Percentiles rank a stretch among this genome's conserved stretches.
These are phyloP conservation scores for Coniochaeta prunicola DNA, from an alignment of 2,329 filamentous ascomycete genomes.

Conservation along the genomic window DNA sequence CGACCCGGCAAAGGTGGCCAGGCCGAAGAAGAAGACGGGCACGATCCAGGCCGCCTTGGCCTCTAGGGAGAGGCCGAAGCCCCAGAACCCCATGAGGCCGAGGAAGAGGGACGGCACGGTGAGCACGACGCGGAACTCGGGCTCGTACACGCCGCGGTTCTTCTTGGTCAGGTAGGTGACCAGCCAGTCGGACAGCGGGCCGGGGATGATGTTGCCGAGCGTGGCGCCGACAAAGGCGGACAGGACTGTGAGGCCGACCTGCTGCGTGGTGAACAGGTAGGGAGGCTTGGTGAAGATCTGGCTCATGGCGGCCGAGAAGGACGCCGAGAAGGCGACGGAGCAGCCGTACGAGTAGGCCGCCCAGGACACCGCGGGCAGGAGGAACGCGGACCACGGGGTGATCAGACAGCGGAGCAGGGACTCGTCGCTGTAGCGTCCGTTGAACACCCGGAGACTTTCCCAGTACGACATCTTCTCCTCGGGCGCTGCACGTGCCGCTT, in stretches of 20 bases:
- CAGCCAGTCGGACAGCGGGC: conserved; percentile 25
- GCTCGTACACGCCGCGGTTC: conserved; percentile 33
- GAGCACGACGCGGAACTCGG: conserved; percentile 32
- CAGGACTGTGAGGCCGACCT: conserved; percentile 29
- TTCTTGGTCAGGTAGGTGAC: conserved; percentile 27
- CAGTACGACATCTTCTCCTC: not conserved
- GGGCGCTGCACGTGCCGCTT: conserved; percentile 8
- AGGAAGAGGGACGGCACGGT: conserved; percentile 23
- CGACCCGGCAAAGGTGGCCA: conserved; percentile 15
- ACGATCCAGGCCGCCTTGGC: conserved; percentile 14
- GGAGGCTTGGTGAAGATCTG: conserved; percentile 33
- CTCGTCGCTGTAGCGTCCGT: conserved; percentile 11
- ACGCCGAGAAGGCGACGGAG: conserved; percentile 30
- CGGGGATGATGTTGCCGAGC: conserved; percentile 24
- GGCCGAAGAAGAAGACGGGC: conserved; percentile 18
- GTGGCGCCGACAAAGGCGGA: conserved; percentile 31
- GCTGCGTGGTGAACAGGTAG: conserved; percentile 26
- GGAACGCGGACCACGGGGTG: conserved; percentile 31
- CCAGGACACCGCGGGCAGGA: conserved; percentile 34
- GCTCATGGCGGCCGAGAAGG: conserved; percentile 31
- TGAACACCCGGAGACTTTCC: conserved; percentile 9
- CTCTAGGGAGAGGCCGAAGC: conserved; percentile 22
- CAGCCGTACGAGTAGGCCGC: conserved; percentile 30
- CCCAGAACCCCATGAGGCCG: conserved; percentile 26
- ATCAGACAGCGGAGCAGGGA: conserved; percentile 12